These are phyloP conservation scores for Vitis vinifera DNA, from an alignment of 164 flowering plant genomes.

Conservation along the genomic window ASM3070453v1 NC_081817.1:4243501-4244000, in stretches of 20 bases:
- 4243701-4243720: not conserved
- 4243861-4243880: not conserved
- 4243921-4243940: constrained; percentile 25
- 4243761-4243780: constrained; percentile 40
- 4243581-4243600: constrained; percentile 52
- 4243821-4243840: constrained; percentile 15
- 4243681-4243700: not conserved
- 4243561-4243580: constrained; percentile 24
- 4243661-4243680: constrained; percentile 30
- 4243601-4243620: constrained; percentile 21
- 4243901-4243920: not conserved
- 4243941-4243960: constrained; percentile 27
- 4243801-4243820: constrained; percentile 33
- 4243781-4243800: constrained; percentile 36
- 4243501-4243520: constrained; percentile 37
- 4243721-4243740: constrained; percentile 6
- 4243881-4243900: not conserved
- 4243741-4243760: constrained; percentile 33
- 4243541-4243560: not conserved
- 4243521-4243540: constrained; percentile 6
- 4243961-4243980: constrained; percentile 25
- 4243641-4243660: constrained; percentile 51
- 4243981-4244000: constrained; percentile 44
- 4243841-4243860: not conserved
- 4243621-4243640: constrained; percentile 15